Evolutionary conservation across 495 filamentous ascomycete species (phyloP).

Genomic region (Lophiotrema nucula): DNA sequence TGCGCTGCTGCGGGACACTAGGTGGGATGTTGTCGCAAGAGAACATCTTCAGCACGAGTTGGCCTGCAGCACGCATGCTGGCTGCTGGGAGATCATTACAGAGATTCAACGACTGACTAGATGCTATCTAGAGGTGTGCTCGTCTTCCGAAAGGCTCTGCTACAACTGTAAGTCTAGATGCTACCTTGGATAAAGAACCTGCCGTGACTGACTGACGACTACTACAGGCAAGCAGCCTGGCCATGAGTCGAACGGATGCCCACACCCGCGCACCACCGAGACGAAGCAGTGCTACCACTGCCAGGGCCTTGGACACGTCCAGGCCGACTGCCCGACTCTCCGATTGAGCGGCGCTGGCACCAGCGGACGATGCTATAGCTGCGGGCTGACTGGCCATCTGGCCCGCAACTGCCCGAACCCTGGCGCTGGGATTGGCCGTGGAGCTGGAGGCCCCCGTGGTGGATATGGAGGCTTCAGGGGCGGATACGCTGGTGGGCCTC

Average conservation of each 20-base stretch:
- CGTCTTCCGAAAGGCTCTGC: conserved; percentile 93
- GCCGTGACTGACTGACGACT: conserved; percentile 38
- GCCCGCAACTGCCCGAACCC: conserved; percentile 84
- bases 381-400: conserved; percentile 87
- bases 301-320: conserved; percentile 96
- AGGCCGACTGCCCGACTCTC: conserved; percentile 97
- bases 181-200: conserved; percentile 60
- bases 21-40: conserved; percentile 8
- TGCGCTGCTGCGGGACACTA: conserved; percentile 31
- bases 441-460: conserved; percentile 64
- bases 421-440: conserved; percentile 59
- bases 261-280: conserved; percentile 92
- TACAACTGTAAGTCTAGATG: too few relatives aligned
- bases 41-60: background rate
- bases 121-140: conserved; percentile 77
- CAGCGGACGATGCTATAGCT: conserved; percentile 92
- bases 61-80: conserved; percentile 6
- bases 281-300: conserved; percentile 99
- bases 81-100: background rate
- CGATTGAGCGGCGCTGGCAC: conserved; percentile 78
- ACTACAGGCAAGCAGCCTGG: conserved; percentile 55
- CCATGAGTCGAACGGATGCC: conserved; percentile 97
- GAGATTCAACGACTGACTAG: conserved; percentile 18
- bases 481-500: conserved; percentile 65
- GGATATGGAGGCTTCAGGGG: conserved; percentile 70